Evolutionary conservation across 371 early-diverging fungal species (phyloP).

Genomic region (Capniomyces stellatus): DNA sequence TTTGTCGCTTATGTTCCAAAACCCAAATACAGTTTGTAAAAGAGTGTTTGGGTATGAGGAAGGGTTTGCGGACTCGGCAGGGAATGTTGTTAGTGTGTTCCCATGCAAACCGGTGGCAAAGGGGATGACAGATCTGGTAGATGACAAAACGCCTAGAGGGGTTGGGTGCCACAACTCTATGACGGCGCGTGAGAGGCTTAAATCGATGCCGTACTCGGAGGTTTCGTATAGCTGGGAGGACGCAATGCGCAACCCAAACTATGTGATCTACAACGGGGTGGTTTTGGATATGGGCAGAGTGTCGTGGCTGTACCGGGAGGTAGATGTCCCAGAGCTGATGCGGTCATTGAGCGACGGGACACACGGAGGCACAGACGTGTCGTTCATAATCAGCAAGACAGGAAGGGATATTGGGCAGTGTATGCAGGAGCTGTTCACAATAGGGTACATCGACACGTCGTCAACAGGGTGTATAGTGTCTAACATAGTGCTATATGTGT

Average conservation of each 20-base stretch:
- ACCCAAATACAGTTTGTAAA: conserved; percentile 37
- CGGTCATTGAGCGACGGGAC: conserved; percentile 19
- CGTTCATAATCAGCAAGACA: conserved; percentile 33
- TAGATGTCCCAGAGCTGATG: conserved; percentile 18
- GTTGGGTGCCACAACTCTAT: conserved; percentile 43
- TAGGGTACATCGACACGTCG: conserved; percentile 52
- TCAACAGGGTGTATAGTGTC: conserved; percentile 62
- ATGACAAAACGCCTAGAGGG: background rate
- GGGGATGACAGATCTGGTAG: conserved; percentile 7
- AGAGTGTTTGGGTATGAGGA: conserved; percentile 29
- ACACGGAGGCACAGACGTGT: conserved; percentile 38
- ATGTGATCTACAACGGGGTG: conserved; percentile 56
- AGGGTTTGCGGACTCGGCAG: conserved; percentile 20
- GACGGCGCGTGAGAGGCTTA: conserved; percentile 18
- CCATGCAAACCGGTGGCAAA: conserved; percentile 40
- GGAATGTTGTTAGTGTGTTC: conserved; percentile 41
- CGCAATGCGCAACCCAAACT: conserved; percentile 20
- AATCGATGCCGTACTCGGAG: conserved; percentile 26
- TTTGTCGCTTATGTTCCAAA: conserved; percentile 59
- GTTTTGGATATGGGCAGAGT: conserved; percentile 37
- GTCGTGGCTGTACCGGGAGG: conserved; percentile 25
- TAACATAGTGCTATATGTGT: conserved; percentile 54
- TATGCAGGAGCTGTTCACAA: conserved; percentile 44
- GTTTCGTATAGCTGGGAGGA: conserved; percentile 58
- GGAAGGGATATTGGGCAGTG: conserved; percentile 37